Percentiles rank a stretch among this genome's conserved stretches.
Conservation (phyloP, 768 basidiomycete species). For the Suillus plorans region DNA sequence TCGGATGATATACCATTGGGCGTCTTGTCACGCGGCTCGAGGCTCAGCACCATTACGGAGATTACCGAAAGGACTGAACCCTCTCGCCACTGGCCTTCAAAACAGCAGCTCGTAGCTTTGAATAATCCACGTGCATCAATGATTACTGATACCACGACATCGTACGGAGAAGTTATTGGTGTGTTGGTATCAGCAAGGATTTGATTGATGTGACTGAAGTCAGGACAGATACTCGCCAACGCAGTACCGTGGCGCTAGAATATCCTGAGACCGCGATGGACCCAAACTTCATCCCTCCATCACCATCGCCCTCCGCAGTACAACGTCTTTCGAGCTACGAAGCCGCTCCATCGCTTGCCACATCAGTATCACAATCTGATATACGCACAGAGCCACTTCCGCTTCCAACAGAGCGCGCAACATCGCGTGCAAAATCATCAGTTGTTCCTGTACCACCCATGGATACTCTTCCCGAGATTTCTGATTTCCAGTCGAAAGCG, state of each 20-base stretch:
- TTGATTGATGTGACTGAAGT: constrained; percentile 7
- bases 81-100: constrained; percentile 47
- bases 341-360: constrained; percentile 52
- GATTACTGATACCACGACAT: constrained; percentile 42
- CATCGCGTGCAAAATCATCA: constrained; percentile 37
- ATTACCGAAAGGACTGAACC: constrained; percentile 63
- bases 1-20: constrained; percentile 33
- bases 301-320: constrained; percentile 69
- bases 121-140: constrained; percentile 40
- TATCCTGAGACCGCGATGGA: constrained; percentile 31
- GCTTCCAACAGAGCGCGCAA: constrained; percentile 30
- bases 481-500: constrained; percentile 51
- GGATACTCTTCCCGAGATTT: constrained; percentile 55
- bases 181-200: constrained; percentile 19
- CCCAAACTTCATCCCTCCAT: constrained; percentile 61
- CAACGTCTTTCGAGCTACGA: constrained; percentile 58
- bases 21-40: constrained; percentile 31
- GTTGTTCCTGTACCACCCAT: constrained; percentile 46
- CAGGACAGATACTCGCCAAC: constrained; percentile 19
- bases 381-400: constrained; percentile 6
- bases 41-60: constrained; percentile 68
- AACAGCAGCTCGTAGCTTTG: constrained; percentile 38
- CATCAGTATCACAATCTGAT: constrained; percentile 40
- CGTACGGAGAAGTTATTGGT: constrained; percentile 67
- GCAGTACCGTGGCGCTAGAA: constrained; percentile 3